A percentile compares a stretch with the other conserved stretches of the same genome.
Evolutionary conservation across 1,139 yeast genomes (phyloP).

Genomic region (Pichia sp.): DNA sequence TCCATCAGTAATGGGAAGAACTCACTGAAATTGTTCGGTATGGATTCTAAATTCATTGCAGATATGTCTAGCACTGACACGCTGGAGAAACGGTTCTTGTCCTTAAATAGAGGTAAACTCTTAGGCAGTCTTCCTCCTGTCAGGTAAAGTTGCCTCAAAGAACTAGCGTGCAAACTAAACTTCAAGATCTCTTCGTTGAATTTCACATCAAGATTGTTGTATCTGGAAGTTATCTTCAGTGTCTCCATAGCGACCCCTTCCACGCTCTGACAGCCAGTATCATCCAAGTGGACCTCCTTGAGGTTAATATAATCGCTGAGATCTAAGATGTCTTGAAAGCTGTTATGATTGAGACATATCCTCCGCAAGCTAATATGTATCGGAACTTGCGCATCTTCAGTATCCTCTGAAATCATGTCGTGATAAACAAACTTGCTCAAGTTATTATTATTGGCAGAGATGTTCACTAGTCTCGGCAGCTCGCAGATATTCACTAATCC

Average conservation of each 20-base stretch:
- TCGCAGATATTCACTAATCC: conserved; percentile 32
- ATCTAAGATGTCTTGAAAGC: conserved; percentile 28
- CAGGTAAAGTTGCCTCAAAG: conserved; percentile 16
- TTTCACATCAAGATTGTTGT: conserved; percentile 25
- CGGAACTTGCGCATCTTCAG: conserved; percentile 13
- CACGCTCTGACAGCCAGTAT: no score
- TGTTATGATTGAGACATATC: conserved; percentile 37
- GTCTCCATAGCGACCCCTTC: no score
- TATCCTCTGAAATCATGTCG: neutral
- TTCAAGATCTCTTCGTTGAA: conserved; percentile 12
- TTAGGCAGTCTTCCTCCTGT: conserved; percentile 19
- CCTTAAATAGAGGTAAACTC: neutral
- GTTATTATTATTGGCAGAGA: conserved; percentile 40
- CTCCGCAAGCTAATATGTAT: conserved; percentile 33
- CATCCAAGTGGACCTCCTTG: conserved; percentile 42
- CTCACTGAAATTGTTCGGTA: conserved; percentile 33
- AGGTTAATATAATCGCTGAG: conserved; percentile 33
- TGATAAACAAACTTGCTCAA: conserved; percentile 17
- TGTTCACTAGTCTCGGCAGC: conserved; percentile 32
- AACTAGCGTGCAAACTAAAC: conserved; percentile 7
- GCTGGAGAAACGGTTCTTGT: conserved; percentile 11
- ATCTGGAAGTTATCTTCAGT: conserved; percentile 21
- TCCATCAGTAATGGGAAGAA: conserved; percentile 42
- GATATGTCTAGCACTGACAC: conserved; percentile 37
- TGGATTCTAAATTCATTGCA: conserved; percentile 35